phyloP scores from a whole-genome alignment of 257 asterid species.

The Ophiorrhiza pumila region DNA sequence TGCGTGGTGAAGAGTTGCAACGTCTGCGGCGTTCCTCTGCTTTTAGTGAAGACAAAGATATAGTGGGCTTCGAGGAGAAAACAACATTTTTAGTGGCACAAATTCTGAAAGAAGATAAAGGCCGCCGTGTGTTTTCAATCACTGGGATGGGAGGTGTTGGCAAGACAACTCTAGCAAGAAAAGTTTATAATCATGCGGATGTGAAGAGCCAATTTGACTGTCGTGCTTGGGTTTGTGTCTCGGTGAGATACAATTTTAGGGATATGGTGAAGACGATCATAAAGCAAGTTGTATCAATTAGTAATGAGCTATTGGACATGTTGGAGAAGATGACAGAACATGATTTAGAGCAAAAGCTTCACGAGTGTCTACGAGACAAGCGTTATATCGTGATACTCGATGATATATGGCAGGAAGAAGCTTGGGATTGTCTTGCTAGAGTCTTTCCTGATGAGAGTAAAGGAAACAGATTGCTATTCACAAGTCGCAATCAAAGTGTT shows the following conservation, averaged over 20 bases:
- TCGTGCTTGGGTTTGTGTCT: slow-evolving; percentile 1
- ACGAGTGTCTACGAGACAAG: background rate
- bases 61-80: background rate
- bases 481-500: slow-evolving; percentile 15
- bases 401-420: slow-evolving; percentile 19
- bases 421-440: slow-evolving; percentile 20
- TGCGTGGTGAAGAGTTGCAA: background rate
- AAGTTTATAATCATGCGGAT: background rate
- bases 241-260: background rate
- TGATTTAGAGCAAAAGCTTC: slow-evolving; percentile 2
- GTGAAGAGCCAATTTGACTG: background rate
- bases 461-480: slow-evolving; percentile 24
- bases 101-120: background rate
- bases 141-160: background rate
- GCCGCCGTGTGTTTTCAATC: background rate
- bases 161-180: background rate
- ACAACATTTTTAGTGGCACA: background rate
- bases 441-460: slow-evolving; percentile 22
- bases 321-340: background rate
- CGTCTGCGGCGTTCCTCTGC: background rate
- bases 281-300: background rate
- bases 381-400: slow-evolving; percentile 14
- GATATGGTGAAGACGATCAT: background rate
- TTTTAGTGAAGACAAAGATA: background rate
- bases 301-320: background rate